Evolutionary conservation across 2,329 filamentous ascomycete species (phyloP).

Genomic region (Neurospora crassa): DNA sequence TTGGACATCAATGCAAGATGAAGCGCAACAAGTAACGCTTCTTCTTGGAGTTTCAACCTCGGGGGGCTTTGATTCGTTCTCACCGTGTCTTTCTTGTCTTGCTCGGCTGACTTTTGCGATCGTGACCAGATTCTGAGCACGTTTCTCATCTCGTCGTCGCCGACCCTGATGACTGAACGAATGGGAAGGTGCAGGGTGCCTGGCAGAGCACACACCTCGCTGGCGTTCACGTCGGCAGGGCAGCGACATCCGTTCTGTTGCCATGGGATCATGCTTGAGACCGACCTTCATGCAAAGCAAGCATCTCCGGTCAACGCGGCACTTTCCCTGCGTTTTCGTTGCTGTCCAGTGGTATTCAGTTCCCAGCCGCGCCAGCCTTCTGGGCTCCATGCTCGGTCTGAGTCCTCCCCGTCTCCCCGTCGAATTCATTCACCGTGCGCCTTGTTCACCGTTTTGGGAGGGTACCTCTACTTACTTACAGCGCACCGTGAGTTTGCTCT

Average conservation of each 20-base stretch:
- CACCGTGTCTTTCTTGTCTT: not conserved
- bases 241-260: not conserved
- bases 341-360: not conserved
- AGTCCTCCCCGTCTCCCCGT: not conserved
- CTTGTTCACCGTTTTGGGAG: not conserved
- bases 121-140: not conserved
- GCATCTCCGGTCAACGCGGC: not conserved
- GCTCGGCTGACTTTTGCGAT: not conserved
- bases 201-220: not conserved
- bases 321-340: not conserved
- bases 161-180: not conserved
- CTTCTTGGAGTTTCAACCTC: not conserved
- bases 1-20: not conserved
- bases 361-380: not conserved
- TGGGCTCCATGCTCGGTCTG: not conserved
- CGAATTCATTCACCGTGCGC: not conserved
- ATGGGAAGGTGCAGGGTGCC: not conserved
- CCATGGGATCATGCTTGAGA: not conserved
- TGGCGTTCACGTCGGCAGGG: not conserved
- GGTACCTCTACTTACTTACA: not conserved
- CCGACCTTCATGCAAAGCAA: not conserved
- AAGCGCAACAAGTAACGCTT: not conserved
- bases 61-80: not conserved
- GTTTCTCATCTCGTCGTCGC: not conserved
- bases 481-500: too few relatives aligned